Conservation (phyloP, 2,329 filamentous ascomycete genomes). For the Cladorrhinum sp. region DNA sequence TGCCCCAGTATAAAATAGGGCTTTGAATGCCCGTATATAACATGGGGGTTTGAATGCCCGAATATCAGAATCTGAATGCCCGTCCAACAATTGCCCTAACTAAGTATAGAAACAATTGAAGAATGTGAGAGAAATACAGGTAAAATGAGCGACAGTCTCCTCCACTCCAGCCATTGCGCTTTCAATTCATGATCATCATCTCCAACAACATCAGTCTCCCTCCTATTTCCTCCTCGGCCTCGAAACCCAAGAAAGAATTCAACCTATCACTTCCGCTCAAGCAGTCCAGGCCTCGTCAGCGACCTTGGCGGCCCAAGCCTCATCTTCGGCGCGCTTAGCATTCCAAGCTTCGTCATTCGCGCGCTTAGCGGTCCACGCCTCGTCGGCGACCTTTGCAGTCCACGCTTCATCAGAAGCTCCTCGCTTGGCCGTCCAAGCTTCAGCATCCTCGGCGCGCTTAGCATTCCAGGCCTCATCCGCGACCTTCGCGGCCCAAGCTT, state of each 20-base stretch:
- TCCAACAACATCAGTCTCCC: too few relatives aligned
- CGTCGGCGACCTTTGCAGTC: background rate
- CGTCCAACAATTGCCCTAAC: too few relatives aligned
- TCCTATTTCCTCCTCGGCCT: background rate
- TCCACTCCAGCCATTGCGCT: background rate
- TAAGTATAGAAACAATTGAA: too few relatives aligned
- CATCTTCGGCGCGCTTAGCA: background rate
- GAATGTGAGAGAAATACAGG: background rate
- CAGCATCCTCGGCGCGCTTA: background rate
- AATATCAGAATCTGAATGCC: too few relatives aligned
- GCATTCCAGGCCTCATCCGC: background rate
- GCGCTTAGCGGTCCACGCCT: constrained; percentile 1
- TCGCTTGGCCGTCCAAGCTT: background rate
- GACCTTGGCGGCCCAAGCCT: background rate
- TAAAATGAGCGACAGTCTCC: background rate
- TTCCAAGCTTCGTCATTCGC: background rate
- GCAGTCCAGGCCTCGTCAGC: background rate
- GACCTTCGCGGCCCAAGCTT: background rate
- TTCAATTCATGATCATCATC: too few relatives aligned
- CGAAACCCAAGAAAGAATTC: too few relatives aligned
- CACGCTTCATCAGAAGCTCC: background rate
- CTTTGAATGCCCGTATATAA: too few relatives aligned
- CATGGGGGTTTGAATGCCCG: too few relatives aligned
- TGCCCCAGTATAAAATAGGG: too few relatives aligned
- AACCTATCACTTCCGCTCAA: too few relatives aligned